phyloP scores from a whole-genome alignment of 2,329 filamentous ascomycete genomes.

The Tolypocladium paradoxum region DNA sequence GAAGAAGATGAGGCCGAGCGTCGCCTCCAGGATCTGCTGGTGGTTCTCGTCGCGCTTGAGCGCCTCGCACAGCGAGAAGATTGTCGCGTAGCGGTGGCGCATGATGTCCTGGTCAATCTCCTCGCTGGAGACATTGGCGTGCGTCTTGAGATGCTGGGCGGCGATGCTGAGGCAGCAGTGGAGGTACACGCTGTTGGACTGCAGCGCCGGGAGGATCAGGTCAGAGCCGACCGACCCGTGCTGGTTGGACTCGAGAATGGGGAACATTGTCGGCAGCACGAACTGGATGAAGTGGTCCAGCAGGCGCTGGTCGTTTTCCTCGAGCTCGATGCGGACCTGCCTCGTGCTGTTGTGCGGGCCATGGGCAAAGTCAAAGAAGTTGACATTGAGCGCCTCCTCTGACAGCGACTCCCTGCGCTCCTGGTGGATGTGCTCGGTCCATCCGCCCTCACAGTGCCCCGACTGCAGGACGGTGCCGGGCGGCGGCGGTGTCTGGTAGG shows the following conservation, averaged over 20 bases:
- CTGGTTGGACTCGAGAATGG: constrained; percentile 82
- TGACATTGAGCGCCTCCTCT: constrained; percentile 58
- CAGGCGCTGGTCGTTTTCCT: constrained; percentile 77
- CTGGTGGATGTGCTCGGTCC: constrained; percentile 29
- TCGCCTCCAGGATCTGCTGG: constrained; percentile 80
- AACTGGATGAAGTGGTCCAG: constrained; percentile 85
- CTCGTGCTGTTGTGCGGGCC: constrained; percentile 50
- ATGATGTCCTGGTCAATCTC: constrained; percentile 85
- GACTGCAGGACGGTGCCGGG: constrained; percentile 55
- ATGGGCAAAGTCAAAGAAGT: constrained; percentile 76
- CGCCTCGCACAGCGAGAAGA: constrained; percentile 74
- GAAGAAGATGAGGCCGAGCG: constrained; percentile 92
- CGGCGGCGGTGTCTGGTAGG: constrained; percentile 70
- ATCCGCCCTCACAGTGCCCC: constrained; percentile 53
- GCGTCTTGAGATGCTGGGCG: constrained; percentile 82
- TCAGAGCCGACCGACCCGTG: constrained; percentile 72
- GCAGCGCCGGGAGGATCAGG: constrained; percentile 76
- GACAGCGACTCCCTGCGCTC: constrained; percentile 51
- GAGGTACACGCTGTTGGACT: constrained; percentile 85
- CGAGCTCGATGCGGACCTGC: constrained; percentile 68
- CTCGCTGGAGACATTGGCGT: constrained; percentile 48
- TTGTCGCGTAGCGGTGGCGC: constrained; percentile 80
- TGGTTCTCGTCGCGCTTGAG: constrained; percentile 74
- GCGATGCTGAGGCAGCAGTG: constrained; percentile 93
- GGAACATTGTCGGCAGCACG: constrained; percentile 82